These are phyloP conservation scores for Xylaria hypoxylon DNA, from an alignment of 2,329 filamentous ascomycete genomes.

Conservation along the genomic window DNA sequence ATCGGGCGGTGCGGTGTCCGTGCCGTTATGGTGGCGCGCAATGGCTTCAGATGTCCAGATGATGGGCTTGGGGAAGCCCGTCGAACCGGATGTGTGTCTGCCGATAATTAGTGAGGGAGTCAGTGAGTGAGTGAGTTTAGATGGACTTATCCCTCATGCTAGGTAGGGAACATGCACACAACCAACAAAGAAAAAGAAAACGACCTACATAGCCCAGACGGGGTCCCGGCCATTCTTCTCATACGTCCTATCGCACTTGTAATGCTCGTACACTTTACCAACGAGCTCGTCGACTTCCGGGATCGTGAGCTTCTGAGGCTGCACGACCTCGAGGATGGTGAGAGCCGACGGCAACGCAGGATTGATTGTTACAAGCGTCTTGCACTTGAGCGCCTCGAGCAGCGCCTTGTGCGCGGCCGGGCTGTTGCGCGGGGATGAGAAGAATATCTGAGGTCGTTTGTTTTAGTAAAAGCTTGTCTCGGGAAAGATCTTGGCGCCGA, in stretches of 20 bases:
- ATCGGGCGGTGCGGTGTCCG: conserved; percentile 38
- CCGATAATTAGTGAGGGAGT: conserved; percentile 9
- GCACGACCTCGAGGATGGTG: conserved; percentile 43
- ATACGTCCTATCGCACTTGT: conserved; percentile 41
- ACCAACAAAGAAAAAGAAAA: background rate
- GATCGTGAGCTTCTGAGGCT: conserved; percentile 42
- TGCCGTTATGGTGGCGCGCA: conserved; percentile 36
- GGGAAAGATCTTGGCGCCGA: background rate
- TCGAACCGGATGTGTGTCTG: conserved; percentile 51
- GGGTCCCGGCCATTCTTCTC: conserved; percentile 36
- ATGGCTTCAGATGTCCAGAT: conserved; percentile 46
- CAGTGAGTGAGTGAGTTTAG: background rate
- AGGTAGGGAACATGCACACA: background rate
- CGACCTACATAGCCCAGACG: conserved; percentile 43
- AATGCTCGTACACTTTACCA: conserved; percentile 29
- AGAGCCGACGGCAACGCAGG: conserved; percentile 43
- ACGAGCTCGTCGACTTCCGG: conserved; percentile 50
- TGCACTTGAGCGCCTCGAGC: conserved; percentile 49
- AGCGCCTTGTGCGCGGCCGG: conserved; percentile 50
- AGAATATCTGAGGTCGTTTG: conserved; percentile 42
- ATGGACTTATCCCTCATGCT: conserved; percentile 3
- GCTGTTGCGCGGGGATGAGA: conserved; percentile 55
- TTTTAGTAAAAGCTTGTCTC: conserved; percentile 22
- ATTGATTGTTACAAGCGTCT: conserved; percentile 47
- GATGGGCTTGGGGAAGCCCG: conserved; percentile 50